Base-by-base conservation (phyloP, 352 stramenopile genomes). In the Globisporangium recalcitrans region DNA sequence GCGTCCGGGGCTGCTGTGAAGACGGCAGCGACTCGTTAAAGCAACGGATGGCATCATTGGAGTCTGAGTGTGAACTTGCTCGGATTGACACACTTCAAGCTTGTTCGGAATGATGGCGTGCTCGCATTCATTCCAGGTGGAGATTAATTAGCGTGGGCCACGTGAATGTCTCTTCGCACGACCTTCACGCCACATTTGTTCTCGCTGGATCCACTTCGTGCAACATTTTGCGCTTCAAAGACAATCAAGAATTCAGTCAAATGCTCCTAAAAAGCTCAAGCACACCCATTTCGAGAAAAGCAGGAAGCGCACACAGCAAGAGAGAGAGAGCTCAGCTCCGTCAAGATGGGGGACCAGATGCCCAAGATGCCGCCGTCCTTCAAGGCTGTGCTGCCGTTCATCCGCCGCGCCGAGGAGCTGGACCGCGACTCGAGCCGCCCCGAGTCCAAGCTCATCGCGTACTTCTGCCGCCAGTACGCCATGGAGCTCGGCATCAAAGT, bases 371-470 rank as follows among this genome's bases (percentile, higher is more conserved):
- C 96, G 34, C 65, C 91, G 44, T 92, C 89, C 63, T 93, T 98
- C 64, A 98, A 98, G 82, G 72, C 87, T 64, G 83, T 98, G 56
- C 87, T 91, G 67, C 88, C 91, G 34, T 98, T 97, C 68, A 81
- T 99, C 56, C 79, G 88, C 49, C 92, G 96, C 52, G 96, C 96
- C 1, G 94, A 98, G 71, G 95, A 98, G 76, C 82, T 99, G 29
- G 96, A 98, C 70, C 77, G 85, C 11, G 91, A 98, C 66, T 85
- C 85, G 60, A 81, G 74, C 38, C 83, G 90, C 32, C 82, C 90
- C 1, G 95, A 98, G 73, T 97, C 92, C 49, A 93, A 96, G 65
- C 78, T 98, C 21, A 96, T 98, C 21, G 94, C 95, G 40, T 99
- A 98, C 74, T 98, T 97, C 67, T 91, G 85, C 68, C 81, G 86